phyloP scores from a whole-genome alignment of 129 eudicot species.

The Tanacetum coccineum region DNA sequence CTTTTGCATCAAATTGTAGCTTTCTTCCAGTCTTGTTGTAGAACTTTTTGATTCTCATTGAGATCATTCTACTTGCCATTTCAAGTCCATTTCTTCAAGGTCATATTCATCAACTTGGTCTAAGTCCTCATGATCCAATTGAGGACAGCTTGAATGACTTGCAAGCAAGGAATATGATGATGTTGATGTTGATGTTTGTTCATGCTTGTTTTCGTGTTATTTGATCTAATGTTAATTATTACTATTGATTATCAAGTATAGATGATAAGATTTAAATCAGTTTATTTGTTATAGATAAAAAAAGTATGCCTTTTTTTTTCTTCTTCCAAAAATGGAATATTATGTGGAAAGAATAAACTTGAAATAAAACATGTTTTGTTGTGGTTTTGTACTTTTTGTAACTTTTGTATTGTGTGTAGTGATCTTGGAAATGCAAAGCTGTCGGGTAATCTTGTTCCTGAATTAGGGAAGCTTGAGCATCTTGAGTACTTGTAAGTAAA shows the following conservation, averaged over 20 bases:
- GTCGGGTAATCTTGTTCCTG: slow-evolving; percentile 69
- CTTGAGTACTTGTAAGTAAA: slow-evolving; percentile 72
- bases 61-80: no score
- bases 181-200: no score
- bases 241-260: neutral
- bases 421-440: slow-evolving; percentile 84
- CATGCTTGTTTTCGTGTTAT: neutral
- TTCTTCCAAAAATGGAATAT: neutral
- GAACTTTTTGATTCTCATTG: no score
- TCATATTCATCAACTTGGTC: no score
- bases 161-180: no score
- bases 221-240: neutral
- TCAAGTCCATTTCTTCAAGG: no score
- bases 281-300: no score
- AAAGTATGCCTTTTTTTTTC: neutral
- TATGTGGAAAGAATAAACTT: neutral
- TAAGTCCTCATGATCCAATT: no score
- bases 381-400: neutral
- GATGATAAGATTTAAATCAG: neutral
- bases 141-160: no score
- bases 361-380: neutral
- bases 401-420: slow-evolving; percentile 34
- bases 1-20: no score
- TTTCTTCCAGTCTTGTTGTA: no score
- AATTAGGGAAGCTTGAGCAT: slow-evolving; percentile 59